Evolutionary conservation across 1,139 yeast species (phyloP).

Genomic region (Taphrina sp.): DNA sequence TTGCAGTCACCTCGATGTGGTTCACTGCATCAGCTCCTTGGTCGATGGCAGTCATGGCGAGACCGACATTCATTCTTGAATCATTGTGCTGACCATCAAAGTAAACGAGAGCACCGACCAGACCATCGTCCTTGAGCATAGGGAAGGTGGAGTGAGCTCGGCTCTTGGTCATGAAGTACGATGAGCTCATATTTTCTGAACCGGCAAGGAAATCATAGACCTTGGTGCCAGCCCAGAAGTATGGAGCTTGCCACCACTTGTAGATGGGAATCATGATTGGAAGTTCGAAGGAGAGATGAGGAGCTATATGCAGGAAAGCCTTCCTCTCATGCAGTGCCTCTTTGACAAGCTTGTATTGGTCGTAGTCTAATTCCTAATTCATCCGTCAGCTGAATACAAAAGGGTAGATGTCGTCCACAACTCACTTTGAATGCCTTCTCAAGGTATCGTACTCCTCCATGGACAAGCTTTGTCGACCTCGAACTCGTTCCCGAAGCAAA

Average conservation of each 20-base stretch:
- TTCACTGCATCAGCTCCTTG: slow-evolving; percentile 88
- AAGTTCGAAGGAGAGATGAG: slow-evolving; percentile 79
- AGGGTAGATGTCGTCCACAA: background rate
- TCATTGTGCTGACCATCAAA: slow-evolving; percentile 96
- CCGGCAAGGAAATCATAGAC: slow-evolving; percentile 94
- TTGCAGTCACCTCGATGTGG: slow-evolving; percentile 76
- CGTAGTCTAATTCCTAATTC: slow-evolving; percentile 61
- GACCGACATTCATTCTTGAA: slow-evolving; percentile 80
- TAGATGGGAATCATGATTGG: slow-evolving; percentile 96
- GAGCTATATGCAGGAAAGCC: slow-evolving; percentile 86
- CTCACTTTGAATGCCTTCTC: slow-evolving; percentile 73
- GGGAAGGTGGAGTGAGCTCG: slow-evolving; percentile 78
- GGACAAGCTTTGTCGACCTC: slow-evolving; percentile 94
- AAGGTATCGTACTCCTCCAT: slow-evolving; percentile 93
- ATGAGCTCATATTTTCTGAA: slow-evolving; percentile 72
- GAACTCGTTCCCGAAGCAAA: slow-evolving; percentile 92
- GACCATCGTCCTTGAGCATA: slow-evolving; percentile 72
- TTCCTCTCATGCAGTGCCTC: slow-evolving; percentile 94
- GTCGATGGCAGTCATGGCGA: slow-evolving; percentile 81
- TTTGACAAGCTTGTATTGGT: slow-evolving; percentile 85
- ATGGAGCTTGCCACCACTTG: slow-evolving; percentile 90
- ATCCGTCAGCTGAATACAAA: background rate
- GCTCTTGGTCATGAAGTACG: slow-evolving; percentile 68
- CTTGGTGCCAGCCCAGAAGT: slow-evolving; percentile 88
- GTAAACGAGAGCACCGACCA: slow-evolving; percentile 89